Percentiles rank a stretch among this genome's conserved stretches.
Conservation (phyloP, 1,284 basidiomycete species). For the Neotropicomus parvogracilis region DNA sequence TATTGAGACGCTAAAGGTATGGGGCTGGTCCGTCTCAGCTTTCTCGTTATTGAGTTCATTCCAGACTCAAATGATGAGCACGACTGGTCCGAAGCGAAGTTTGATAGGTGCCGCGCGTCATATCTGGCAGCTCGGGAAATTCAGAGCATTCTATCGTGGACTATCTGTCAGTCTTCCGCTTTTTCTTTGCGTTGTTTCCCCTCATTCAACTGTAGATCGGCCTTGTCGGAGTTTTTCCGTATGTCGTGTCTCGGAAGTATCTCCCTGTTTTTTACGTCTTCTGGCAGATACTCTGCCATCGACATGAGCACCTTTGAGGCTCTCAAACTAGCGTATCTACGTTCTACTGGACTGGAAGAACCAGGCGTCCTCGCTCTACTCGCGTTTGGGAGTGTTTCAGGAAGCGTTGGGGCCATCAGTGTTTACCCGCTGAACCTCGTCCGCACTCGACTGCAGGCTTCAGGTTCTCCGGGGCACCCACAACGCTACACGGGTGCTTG, state of each 20-base stretch:
- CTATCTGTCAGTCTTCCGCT: slow-evolving; percentile 61
- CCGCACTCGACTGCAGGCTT: slow-evolving; percentile 92
- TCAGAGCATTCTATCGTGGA: slow-evolving; percentile 89
- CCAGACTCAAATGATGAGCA: slow-evolving; percentile 93
- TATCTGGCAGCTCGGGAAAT: slow-evolving; percentile 78
- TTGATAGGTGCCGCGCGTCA: slow-evolving; percentile 58
- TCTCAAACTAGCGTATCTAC: slow-evolving; percentile 79
- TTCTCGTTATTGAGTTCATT: slow-evolving; percentile 9
- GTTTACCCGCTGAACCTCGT: slow-evolving; percentile 94
- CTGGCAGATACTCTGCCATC: slow-evolving; percentile 74
- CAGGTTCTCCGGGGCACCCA: slow-evolving; percentile 90
- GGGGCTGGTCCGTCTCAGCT: slow-evolving; percentile 5
- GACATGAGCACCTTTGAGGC: slow-evolving; percentile 96
- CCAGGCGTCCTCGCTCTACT: slow-evolving; percentile 80
- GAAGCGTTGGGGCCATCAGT: slow-evolving; percentile 86
- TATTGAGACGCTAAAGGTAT: slow-evolving; percentile 81
- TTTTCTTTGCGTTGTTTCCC: slow-evolving; percentile 8
- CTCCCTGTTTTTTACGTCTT: neutral
- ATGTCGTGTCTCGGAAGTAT: slow-evolving; percentile 30
- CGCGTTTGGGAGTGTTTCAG: slow-evolving; percentile 85
- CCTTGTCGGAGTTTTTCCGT: slow-evolving; percentile 87
- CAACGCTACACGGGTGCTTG: slow-evolving; percentile 83
- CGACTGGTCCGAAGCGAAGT: slow-evolving; percentile 59
- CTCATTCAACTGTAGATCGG: slow-evolving; percentile 60
- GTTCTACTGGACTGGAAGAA: slow-evolving; percentile 78